phyloP scores from a whole-genome alignment of 441 rosid genomes.

The Euphorbia celastroides region DNA sequence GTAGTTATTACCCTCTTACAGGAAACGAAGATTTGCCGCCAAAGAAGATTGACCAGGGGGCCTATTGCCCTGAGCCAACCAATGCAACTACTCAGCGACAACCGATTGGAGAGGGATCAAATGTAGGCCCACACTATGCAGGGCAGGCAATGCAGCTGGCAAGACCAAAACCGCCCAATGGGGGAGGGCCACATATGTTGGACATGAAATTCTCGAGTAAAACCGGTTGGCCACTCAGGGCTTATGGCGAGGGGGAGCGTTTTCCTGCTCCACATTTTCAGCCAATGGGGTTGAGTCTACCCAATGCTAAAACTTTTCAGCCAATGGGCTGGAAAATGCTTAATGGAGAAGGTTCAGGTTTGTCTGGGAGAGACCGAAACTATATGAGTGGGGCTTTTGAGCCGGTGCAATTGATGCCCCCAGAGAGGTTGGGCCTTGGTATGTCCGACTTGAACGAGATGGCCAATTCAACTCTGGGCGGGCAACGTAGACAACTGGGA shows the following conservation, averaged over 20 bases:
- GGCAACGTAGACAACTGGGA: neutral
- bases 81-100: neutral
- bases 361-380: no score
- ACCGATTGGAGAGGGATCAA: neutral
- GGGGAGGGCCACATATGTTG: neutral
- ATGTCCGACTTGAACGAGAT: no score
- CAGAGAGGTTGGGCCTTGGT: no score
- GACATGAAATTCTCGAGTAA: neutral
- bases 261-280: neutral
- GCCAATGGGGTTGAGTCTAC: neutral
- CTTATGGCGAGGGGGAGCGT: neutral
- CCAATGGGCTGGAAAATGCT: neutral
- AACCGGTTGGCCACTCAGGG: neutral
- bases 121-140: no score
- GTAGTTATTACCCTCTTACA: constrained; percentile 12
- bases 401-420: no score
- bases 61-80: neutral
- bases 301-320: neutral
- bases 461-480: neutral
- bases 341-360: no score
- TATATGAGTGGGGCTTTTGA: no score
- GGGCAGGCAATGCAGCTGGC: neutral
- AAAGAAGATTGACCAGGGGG: neutral
- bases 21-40: constrained; percentile 2
- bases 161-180: neutral